These are phyloP conservation scores for Candida lessepsii DNA, from an alignment of 805 yeast genomes.

Conservation along the genomic window DNA sequence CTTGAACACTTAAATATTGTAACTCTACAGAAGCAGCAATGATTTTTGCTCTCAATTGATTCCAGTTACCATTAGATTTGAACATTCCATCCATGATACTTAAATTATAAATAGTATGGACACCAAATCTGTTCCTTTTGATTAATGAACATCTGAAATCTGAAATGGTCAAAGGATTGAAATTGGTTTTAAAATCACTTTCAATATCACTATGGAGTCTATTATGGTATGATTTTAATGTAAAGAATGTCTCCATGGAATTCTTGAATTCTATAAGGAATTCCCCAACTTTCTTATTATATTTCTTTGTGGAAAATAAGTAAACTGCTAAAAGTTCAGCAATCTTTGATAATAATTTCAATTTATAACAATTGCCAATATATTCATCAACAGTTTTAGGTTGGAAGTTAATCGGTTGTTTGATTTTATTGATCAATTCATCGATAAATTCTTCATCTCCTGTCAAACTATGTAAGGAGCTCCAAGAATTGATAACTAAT, in stretches of 20 bases:
- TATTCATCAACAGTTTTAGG: constrained; percentile 11
- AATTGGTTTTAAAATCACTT: constrained; percentile 45
- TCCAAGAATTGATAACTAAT: constrained; percentile 74
- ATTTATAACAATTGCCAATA: constrained; percentile 45
- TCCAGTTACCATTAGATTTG: constrained; percentile 38
- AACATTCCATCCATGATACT: constrained; percentile 62
- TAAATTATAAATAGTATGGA: constrained; percentile 55
- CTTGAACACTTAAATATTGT: constrained; percentile 65
- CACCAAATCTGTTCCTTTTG: constrained; percentile 50
- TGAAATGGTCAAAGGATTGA: constrained; percentile 46
- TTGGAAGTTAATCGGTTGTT: constrained; percentile 11
- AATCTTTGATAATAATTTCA: constrained; percentile 61
- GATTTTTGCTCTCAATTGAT: constrained; percentile 48
- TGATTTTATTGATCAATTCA: constrained; percentile 38
- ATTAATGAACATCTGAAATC: constrained; percentile 53
- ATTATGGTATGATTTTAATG: constrained; percentile 46
- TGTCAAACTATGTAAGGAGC: constrained; percentile 21
- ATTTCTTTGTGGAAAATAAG: constrained; percentile 54
- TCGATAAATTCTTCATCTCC: constrained; percentile 47
- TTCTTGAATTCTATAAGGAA: constrained; percentile 40
- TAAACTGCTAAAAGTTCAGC: constrained; percentile 75
- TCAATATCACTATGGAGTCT: constrained; percentile 46
- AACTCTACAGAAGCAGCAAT: constrained; percentile 58
- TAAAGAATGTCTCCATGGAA: constrained; percentile 30
- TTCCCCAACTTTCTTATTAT: constrained; percentile 42